Percentiles rank a stretch among this genome's conserved stretches.
Conservation (phyloP, 768 basidiomycete genomes). For the Panaeolus cyanescens region DNA sequence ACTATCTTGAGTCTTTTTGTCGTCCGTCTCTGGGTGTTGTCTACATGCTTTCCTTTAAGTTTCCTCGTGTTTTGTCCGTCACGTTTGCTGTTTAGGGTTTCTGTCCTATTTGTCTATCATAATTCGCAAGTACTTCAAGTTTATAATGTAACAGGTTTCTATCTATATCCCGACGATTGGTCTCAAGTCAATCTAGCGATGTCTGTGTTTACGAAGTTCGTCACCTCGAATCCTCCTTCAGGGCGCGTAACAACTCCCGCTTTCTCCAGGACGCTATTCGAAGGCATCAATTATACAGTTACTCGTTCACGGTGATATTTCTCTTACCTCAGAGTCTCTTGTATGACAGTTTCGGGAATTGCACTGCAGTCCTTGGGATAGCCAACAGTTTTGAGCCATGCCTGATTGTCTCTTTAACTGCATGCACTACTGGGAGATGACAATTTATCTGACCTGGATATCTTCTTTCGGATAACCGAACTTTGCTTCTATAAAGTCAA, state of each 20-base stretch:
- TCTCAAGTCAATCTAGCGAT: slow-evolving; percentile 49
- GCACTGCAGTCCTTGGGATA: slow-evolving; percentile 69
- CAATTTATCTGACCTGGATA: slow-evolving; percentile 53
- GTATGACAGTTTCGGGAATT: slow-evolving; percentile 67
- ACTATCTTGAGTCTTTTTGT: neutral
- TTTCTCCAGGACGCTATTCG: slow-evolving; percentile 64
- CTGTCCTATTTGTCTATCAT: neutral
- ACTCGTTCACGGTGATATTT: neutral
- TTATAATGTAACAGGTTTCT: neutral
- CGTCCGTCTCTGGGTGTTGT: slow-evolving; percentile 5
- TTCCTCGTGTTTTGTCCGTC: slow-evolving; percentile 7
- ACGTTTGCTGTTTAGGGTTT: neutral
- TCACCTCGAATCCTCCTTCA: slow-evolving; percentile 55
- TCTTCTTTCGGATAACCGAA: slow-evolving; percentile 87
- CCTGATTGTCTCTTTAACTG: slow-evolving; percentile 37
- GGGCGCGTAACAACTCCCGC: slow-evolving; percentile 72
- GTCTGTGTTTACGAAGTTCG: slow-evolving; percentile 56
- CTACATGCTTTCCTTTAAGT: neutral
- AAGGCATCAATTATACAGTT: slow-evolving; percentile 1
- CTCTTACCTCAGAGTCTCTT: slow-evolving; percentile 68
- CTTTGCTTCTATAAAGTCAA: slow-evolving; percentile 73
- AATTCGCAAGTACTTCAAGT: neutral
- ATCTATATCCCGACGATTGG: neutral
- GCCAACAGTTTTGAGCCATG: slow-evolving; percentile 80
- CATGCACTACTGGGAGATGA: neutral